phyloP scores from a whole-genome alignment of 2,329 filamentous ascomycete genomes.

The Stagonosporopsis rhizophila region DNA sequence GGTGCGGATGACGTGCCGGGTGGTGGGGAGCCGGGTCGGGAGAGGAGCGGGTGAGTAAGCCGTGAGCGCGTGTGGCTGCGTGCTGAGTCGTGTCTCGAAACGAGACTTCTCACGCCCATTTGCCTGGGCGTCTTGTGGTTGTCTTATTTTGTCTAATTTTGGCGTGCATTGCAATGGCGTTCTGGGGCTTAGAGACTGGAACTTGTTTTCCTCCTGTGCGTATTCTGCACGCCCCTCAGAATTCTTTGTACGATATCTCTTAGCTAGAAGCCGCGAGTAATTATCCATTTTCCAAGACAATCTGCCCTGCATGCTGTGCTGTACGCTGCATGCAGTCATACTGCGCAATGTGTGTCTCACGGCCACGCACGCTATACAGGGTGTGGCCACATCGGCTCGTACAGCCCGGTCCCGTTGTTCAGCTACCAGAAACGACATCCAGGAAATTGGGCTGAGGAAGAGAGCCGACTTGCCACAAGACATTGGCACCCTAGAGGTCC shows the following conservation, averaged over 20 bases:
- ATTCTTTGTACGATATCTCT: background rate
- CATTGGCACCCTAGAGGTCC: too few relatives aligned
- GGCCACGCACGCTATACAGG: background rate
- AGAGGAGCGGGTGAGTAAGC: background rate
- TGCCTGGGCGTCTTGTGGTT: background rate
- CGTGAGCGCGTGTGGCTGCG: background rate
- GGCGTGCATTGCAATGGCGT: background rate
- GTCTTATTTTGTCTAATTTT: background rate
- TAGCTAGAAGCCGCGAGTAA: background rate
- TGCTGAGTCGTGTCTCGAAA: background rate
- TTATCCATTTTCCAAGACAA: background rate
- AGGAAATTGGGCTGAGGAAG: too few relatives aligned
- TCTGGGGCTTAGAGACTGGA: background rate
- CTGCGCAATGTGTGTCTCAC: background rate
- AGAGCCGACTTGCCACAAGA: too few relatives aligned
- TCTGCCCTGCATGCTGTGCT: background rate
- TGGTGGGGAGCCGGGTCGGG: constrained; percentile 23
- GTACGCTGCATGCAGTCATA: background rate
- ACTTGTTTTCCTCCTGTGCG: background rate
- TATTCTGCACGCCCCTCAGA: background rate
- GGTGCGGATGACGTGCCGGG: background rate
- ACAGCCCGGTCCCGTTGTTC: too few relatives aligned
- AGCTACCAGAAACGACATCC: too few relatives aligned
- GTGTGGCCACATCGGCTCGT: too few relatives aligned
- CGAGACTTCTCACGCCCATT: background rate